These are phyloP conservation scores for Podospora tetraspora DNA, from an alignment of 495 filamentous ascomycete genomes.

Conservation along the genomic window DNA sequence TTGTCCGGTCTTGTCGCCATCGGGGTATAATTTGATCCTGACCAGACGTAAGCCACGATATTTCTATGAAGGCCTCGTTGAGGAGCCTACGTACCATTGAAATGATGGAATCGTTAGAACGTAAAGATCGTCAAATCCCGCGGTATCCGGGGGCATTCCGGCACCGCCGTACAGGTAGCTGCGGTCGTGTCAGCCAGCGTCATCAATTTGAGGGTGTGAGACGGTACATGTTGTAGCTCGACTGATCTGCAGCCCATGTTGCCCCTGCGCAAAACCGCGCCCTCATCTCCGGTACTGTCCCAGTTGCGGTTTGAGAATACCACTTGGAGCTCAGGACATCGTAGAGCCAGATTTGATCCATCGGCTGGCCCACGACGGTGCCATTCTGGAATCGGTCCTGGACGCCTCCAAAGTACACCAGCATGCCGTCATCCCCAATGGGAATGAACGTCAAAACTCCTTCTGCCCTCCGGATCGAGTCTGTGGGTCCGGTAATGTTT, in stretches of 20 bases:
- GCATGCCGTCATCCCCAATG: conserved; percentile 20
- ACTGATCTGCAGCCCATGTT: conserved; percentile 21
- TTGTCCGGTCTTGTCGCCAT: conserved; percentile 25
- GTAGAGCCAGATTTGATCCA: conserved; percentile 22
- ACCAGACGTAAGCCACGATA: background rate
- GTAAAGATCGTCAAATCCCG: conserved; percentile 25
- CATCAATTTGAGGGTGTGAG: background rate
- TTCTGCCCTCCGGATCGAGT: conserved; percentile 16
- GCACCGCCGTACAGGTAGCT: conserved; percentile 25
- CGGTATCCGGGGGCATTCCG: conserved; percentile 11
- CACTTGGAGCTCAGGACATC: conserved; percentile 20
- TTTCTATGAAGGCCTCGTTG: background rate
- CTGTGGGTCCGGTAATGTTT: conserved; percentile 16
- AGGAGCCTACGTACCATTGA: conserved; percentile 13
- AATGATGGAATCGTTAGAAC: conserved; percentile 23
- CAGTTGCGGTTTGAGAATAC: conserved; percentile 18
- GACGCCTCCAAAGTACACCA: conserved; percentile 23
- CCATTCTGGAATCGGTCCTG: conserved; percentile 17
- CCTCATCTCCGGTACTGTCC: conserved; percentile 11
- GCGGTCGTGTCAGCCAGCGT: background rate
- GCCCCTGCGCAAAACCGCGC: conserved; percentile 21
- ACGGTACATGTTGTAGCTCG: conserved; percentile 23
- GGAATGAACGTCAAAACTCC: conserved; percentile 25
- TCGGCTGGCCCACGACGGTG: conserved; percentile 11
- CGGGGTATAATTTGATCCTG: conserved; percentile 31